phyloP scores from a whole-genome alignment of 257 asterid genomes.

The Rauvolfia tetraphylla region DNA sequence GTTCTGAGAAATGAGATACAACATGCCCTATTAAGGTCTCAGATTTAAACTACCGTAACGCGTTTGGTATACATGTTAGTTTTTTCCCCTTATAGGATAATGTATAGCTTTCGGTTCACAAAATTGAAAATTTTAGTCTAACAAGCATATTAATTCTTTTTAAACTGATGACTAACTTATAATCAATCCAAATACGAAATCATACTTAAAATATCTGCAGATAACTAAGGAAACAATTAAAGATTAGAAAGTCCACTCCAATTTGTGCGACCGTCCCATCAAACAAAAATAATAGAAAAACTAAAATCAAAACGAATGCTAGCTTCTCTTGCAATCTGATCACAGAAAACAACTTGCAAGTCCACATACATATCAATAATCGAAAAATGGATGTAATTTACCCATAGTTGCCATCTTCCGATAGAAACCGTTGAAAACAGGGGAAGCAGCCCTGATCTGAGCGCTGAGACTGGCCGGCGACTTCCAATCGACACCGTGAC shows the following conservation, averaged over 20 bases:
- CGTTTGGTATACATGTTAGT: neutral
- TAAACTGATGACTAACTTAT: neutral
- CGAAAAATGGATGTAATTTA: conserved; percentile 14
- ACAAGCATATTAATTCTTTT: neutral
- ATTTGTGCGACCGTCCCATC: neutral
- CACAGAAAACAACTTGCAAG: neutral
- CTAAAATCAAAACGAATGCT: neutral
- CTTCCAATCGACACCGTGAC: conserved; percentile 89
- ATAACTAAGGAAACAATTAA: neutral
- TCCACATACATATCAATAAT: neutral
- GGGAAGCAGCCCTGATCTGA: conserved; percentile 76
- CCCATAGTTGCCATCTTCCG: conserved; percentile 69
- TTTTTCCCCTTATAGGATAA: too few relatives aligned
- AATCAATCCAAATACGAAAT: neutral
- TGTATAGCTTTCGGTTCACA: neutral
- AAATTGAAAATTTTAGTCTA: neutral
- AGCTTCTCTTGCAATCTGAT: neutral
- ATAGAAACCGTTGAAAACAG: conserved; percentile 28
- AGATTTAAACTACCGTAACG: neutral
- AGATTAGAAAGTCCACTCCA: neutral
- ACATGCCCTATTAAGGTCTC: neutral
- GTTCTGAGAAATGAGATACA: neutral
- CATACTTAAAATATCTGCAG: neutral
- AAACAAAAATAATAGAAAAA: neutral
- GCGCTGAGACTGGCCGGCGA: conserved; percentile 59